Base-by-base conservation (phyloP, 352 stramenopile genomes). In the Pythium rhizo-oryzae region DNA sequence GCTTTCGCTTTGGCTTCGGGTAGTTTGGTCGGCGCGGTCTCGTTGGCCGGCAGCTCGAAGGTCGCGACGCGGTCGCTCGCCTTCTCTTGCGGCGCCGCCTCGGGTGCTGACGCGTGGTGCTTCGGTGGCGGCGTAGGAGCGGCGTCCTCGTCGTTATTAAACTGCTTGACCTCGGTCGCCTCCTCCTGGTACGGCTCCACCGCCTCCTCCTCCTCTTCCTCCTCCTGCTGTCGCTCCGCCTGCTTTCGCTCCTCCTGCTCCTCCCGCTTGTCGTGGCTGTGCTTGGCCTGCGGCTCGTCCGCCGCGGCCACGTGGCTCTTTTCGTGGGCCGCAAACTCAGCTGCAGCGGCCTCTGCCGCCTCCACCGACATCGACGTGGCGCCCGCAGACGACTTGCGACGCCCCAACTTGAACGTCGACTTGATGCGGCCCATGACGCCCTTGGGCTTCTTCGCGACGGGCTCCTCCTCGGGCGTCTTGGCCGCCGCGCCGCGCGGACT, bases 361-460 rank as follows among this genome's bases (percentile, higher is more conserved):
- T 33, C 28, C 28, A 6, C 50, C 16, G 23, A 46, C 8, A n/a
- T n/a, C 37, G 59, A 33, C 11, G 59, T 16, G 4, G 65, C 62
- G 6, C 59, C 78, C 37, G 86, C 83, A 13, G 69, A 76, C 16
- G 63, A 71, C 56, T 80, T 79, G 53, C 71, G 75, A 5, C 64
- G 62, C 13, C 80, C 72, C 6, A 92, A 65, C 33, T 82, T 90
- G 18, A 93, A 71, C 25, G 80, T 90, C 50, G 79, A 91, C 69
- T 89, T 91, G 75, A 93, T 79, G n/a, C 73, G 69, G 15, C 81
- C 80, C 69, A 93, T 82, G 25, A 91, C 62, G 23, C 82, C 75
- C 62, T 88, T 87, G 68, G 85, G 85, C 67, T 79, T 84, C 72
- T 84, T 85, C 21, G 63, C 69, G 43, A 49, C 60, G 19, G 24